A percentile compares a stretch with the other conserved stretches of the same genome.
Conservation (phyloP, 2,329 filamentous ascomycete genomes). For the Monosporascus sp. region DNA sequence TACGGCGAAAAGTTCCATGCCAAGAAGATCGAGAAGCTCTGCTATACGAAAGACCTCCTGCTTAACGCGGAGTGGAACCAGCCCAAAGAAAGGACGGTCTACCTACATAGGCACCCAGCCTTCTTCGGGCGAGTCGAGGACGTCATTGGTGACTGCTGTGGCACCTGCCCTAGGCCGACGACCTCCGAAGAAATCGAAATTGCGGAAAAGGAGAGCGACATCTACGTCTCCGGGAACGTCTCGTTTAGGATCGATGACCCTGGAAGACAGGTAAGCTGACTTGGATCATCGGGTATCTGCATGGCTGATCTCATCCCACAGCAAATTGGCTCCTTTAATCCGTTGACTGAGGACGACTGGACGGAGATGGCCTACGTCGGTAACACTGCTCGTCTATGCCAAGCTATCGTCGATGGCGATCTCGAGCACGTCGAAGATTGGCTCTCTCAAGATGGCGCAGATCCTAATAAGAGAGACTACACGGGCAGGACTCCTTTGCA, state of each 20-base stretch:
- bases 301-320: slow-evolving; percentile 12
- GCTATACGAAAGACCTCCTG: slow-evolving; percentile 76
- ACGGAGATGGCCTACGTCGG: slow-evolving; percentile 88
- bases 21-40: slow-evolving; percentile 72
- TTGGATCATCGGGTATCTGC: neutral
- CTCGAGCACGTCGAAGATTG: slow-evolving; percentile 66
- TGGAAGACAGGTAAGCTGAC: slow-evolving; percentile 57
- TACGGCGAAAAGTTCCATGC: slow-evolving; percentile 60
- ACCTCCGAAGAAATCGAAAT: slow-evolving; percentile 69
- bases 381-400: slow-evolving; percentile 70
- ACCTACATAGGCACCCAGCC: slow-evolving; percentile 77
- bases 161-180: slow-evolving; percentile 64
- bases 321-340: slow-evolving; percentile 67
- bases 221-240: slow-evolving; percentile 70
- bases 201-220: slow-evolving; percentile 66
- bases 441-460: slow-evolving; percentile 60
- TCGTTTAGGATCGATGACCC: slow-evolving; percentile 76
- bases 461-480: slow-evolving; percentile 71
- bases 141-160: slow-evolving; percentile 77
- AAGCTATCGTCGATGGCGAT: slow-evolving; percentile 74
- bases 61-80: slow-evolving; percentile 87
- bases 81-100: slow-evolving; percentile 66
- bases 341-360: slow-evolving; percentile 77
- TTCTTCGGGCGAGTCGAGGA: slow-evolving; percentile 76
- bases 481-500: slow-evolving; percentile 77